These are phyloP conservation scores for Fusarium sarcochroum DNA, from an alignment of 2,329 filamentous ascomycete genomes.

Conservation along the genomic window DNA sequence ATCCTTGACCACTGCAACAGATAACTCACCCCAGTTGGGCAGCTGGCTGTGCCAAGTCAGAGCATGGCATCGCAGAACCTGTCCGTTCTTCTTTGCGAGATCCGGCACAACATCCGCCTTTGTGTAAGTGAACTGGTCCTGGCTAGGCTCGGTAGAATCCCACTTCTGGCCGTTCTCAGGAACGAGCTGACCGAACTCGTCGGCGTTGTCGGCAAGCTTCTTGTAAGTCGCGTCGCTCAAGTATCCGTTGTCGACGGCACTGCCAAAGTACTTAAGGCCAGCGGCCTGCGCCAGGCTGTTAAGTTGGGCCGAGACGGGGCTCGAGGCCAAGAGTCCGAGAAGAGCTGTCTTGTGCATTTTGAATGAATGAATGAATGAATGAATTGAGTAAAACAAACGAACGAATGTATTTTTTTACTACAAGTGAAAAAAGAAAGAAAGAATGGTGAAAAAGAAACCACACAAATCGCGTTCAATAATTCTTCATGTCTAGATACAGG, in stretches of 20 bases:
- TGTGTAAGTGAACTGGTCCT: conserved; percentile 70
- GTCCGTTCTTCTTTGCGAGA: conserved; percentile 62
- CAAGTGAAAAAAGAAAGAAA: conserved; percentile 17
- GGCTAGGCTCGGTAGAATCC: conserved; percentile 71
- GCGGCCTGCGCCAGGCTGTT: conserved; percentile 68
- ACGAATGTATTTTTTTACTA: conserved; percentile 18
- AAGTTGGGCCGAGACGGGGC: conserved; percentile 55
- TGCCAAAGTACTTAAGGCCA: conserved; percentile 74
- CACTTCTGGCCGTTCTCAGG: conserved; percentile 76
- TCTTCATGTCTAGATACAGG: neutral
- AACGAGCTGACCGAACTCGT: conserved; percentile 75
- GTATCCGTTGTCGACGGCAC: conserved; percentile 72
- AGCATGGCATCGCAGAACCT: conserved; percentile 74
- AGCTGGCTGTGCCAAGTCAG: conserved; percentile 62
- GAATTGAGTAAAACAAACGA: conserved; percentile 7
- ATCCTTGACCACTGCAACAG: rapidly evolving
- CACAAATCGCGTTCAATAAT: conserved; percentile 23
- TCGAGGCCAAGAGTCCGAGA: conserved; percentile 45
- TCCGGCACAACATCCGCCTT: conserved; percentile 67
- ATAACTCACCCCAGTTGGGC: conserved; percentile 47
- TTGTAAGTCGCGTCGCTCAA: conserved; percentile 68
- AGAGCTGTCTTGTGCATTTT: conserved; percentile 44
- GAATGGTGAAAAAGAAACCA: conserved; percentile 19
- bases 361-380: conserved; percentile 21
- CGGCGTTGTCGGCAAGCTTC: conserved; percentile 65